A percentile compares a stretch with the other conserved stretches of the same genome.
phyloP scores from a whole-genome alignment of 805 yeast species.

The Saturnispora ahearnii region DNA sequence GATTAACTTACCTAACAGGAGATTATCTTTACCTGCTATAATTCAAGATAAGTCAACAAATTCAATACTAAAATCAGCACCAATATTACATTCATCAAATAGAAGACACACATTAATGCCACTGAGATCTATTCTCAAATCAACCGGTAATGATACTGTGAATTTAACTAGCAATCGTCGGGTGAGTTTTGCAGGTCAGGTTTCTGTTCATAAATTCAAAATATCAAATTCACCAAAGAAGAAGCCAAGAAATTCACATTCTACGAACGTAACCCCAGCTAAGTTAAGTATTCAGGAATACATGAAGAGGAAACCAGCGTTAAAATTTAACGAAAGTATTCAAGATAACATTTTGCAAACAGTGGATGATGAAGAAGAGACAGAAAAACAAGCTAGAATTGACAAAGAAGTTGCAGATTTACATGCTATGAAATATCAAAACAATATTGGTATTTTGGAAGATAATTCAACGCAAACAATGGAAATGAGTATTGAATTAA shows the following conservation, averaged over 20 bases:
- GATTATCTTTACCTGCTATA: slow-evolving; percentile 2
- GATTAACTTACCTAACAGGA: not conserved
- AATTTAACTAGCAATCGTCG: slow-evolving; percentile 37
- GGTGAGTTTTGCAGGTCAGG: slow-evolving; percentile 73
- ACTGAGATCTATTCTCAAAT: slow-evolving; percentile 32
- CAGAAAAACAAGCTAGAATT: not conserved
- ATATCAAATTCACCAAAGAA: slow-evolving; percentile 6
- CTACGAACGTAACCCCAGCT: not conserved
- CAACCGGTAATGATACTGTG: slow-evolving; percentile 24
- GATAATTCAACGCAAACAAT: slow-evolving; percentile 24
- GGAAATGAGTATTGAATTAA: slow-evolving; percentile 22
- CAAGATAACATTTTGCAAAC: slow-evolving; percentile 2
- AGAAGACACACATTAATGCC: slow-evolving; percentile 32
- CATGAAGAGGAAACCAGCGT: not conserved
- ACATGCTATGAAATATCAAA: slow-evolving; percentile 3
- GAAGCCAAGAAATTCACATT: slow-evolving; percentile 8
- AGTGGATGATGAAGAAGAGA: slow-evolving; percentile 4
- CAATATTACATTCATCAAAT: slow-evolving; percentile 5
- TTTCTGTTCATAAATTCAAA: slow-evolving; percentile 44
- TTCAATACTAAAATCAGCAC: not conserved
- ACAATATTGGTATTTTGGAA: slow-evolving; percentile 6
- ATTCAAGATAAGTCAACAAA: not conserved
- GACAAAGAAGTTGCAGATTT: slow-evolving; percentile 5
- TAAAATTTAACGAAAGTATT: not conserved
- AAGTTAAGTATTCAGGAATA: slow-evolving; percentile 1